phyloP scores from a whole-genome alignment of 2,329 filamentous ascomycete genomes.

The Fusarium agapanthi region DNA sequence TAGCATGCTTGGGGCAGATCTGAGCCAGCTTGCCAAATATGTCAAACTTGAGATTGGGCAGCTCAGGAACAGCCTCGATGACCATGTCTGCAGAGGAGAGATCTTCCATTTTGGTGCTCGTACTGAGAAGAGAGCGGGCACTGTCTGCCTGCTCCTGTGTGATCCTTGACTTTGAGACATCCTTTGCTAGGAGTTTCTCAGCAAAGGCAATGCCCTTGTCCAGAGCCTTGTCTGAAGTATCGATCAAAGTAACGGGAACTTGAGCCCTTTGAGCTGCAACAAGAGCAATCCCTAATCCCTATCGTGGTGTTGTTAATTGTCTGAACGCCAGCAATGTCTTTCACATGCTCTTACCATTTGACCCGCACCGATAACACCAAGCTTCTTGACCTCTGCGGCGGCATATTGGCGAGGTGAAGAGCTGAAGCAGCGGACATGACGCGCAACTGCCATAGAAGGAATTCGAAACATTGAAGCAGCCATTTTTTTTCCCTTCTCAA shows the following conservation, averaged over 20 bases:
- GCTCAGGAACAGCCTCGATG: conserved; percentile 96
- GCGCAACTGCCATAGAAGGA: conserved; percentile 47
- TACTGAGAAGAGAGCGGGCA: conserved; percentile 72
- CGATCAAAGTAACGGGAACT: conserved; percentile 86
- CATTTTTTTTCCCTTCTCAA: conserved; percentile 48
- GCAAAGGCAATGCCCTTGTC: conserved; percentile 92
- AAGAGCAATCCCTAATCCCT: conserved; percentile 96
- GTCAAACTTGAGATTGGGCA: conserved; percentile 83
- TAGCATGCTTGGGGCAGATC: conserved; percentile 83
- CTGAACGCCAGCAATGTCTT: background rate
- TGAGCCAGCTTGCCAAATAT: conserved; percentile 87
- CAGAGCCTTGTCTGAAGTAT: conserved; percentile 83
- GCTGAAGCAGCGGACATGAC: conserved; percentile 71
- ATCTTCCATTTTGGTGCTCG: conserved; percentile 78
- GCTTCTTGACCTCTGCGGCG: conserved; percentile 77
- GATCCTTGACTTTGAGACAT: conserved; percentile 87
- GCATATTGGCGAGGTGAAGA: conserved; percentile 67
- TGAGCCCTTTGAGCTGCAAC: conserved; percentile 87
- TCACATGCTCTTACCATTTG: conserved; percentile 81
- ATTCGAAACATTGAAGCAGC: conserved; percentile 51
- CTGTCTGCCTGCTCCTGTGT: conserved; percentile 82
- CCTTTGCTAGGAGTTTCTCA: conserved; percentile 91
- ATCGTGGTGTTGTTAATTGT: conserved; percentile 24
- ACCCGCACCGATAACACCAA: conserved; percentile 93
- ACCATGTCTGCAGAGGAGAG: conserved; percentile 92